Percentiles rank a stretch among this genome's conserved stretches.
phyloP scores from a whole-genome alignment of 176 grass and related monocot genomes.

The Eleusine coracana region DNA sequence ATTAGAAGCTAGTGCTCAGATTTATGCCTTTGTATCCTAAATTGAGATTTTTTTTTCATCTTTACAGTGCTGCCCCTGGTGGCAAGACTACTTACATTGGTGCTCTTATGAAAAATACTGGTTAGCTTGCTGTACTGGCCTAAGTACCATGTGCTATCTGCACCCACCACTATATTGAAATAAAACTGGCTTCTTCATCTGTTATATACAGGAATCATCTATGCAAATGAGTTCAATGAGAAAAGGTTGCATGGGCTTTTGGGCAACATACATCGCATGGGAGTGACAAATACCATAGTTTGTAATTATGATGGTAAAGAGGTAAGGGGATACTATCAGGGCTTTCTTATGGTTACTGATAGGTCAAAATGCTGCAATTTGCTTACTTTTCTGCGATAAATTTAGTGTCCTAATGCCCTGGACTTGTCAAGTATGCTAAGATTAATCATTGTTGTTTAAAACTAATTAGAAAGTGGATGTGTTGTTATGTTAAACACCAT shows the following conservation, averaged over 20 bases:
- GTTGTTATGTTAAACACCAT: background rate
- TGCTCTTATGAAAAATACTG: slow-evolving; percentile 97
- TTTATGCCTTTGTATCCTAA: background rate
- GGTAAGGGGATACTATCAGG: slow-evolving; percentile 48
- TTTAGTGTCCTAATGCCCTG: background rate
- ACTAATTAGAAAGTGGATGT: background rate
- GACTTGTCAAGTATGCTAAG: background rate
- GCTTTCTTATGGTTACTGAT: background rate
- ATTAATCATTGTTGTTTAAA: slow-evolving; percentile 8
- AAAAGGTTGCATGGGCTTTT: slow-evolving; percentile 80
- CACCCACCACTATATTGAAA: slow-evolving; percentile 17
- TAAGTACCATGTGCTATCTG: slow-evolving; percentile 15
- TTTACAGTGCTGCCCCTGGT: slow-evolving; percentile 90
- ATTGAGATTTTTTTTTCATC: slow-evolving; percentile 15
- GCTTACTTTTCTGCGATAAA: background rate
- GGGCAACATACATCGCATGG: slow-evolving; percentile 97
- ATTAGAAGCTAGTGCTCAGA: background rate
- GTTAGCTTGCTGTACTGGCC: slow-evolving; percentile 45
- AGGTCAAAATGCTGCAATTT: background rate
- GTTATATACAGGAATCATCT: slow-evolving; percentile 73
- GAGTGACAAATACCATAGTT: slow-evolving; percentile 87
- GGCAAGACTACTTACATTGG: slow-evolving; percentile 98
- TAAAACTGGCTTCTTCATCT: slow-evolving; percentile 26
- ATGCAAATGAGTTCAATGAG: slow-evolving; percentile 96
- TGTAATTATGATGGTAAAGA: slow-evolving; percentile 98